Conservation (phyloP, 1,139 yeast genomes). For the Magnusiomyces suaveolens region DNA sequence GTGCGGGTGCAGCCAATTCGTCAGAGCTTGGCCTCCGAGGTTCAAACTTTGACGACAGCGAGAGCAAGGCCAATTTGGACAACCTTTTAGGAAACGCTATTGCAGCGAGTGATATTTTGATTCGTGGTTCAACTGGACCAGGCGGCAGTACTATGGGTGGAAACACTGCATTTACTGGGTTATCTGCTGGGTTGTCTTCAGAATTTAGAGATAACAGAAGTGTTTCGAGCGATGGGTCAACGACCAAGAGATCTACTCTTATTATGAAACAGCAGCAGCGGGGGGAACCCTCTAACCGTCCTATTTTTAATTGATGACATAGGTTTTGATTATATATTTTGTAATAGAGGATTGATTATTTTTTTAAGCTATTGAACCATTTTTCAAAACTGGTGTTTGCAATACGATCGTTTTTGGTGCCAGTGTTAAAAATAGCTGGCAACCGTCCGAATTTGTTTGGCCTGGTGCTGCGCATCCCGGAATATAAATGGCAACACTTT, state of each 20-base stretch:
- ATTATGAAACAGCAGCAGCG: conserved; percentile 7
- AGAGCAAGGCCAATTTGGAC: conserved; percentile 14
- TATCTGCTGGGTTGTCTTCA: not conserved
- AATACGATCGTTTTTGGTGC: no score
- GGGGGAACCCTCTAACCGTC: conserved; percentile 6
- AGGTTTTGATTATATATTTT: no score
- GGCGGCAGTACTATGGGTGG: conserved; percentile 6
- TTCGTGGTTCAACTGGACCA: conserved; percentile 10
- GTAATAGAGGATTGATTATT: no score
- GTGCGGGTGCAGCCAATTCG: not conserved
- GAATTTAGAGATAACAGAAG: conserved; percentile 9
- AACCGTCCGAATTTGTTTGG: no score
- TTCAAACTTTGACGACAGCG: conserved; percentile 8
- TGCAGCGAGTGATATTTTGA: conserved; percentile 16
- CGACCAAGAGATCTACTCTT: conserved; percentile 10
- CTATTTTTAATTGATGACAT: conserved; percentile 10
- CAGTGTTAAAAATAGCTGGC: no score
- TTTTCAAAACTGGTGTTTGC: no score
- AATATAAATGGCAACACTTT: no score
- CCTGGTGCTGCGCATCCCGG: no score
- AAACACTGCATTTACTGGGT: not conserved
- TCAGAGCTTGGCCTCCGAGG: not conserved
- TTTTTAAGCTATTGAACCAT: no score
- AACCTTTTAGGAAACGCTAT: conserved; percentile 15
- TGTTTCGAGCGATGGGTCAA: conserved; percentile 6